Evolutionary conservation across 306 rosid species (phyloP), one percentile per base, ranked within the genome.

Genomic region (Gastrolobium villosum): DNA sequence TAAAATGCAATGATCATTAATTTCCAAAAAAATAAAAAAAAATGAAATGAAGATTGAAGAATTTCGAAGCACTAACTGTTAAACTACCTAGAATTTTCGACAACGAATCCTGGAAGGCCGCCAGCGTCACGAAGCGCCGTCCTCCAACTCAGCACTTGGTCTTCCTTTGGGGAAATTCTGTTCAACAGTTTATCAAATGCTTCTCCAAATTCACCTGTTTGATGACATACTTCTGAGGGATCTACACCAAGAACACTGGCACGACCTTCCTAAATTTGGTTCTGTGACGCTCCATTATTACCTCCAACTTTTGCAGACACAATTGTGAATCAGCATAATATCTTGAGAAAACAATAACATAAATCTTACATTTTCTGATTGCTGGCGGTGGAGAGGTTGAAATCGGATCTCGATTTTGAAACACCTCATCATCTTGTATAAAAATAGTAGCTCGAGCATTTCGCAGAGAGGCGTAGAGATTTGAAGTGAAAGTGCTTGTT

Each of bases 231-330:
- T 28, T 54, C 7, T 0, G 74, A 40, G 14, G 81, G 81, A 40
- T 28, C 20, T 2, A 65, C 67, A 8, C 6, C 13, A 2, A 74
- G 70, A 60, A 74, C 46, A 74, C 46, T 0, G 81, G 81, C 2
- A 77, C 6, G 8, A 77, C 74, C 30, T 40, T n/a, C 45, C 14
- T 66, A 0, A 45, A 28, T n/a, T 0, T 34, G 62, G 43, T 39
- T 66, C 55, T 65, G 35, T 6, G 57, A 32, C 62, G 32, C 28
- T 40, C 34, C 68, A 56, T 73, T 26, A 73, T 73, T 31, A 28
- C 41, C 30, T 14, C 13, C 40, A 72, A 6, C 37, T 52, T 55
- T 15, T 30, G 34, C 11, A 76, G 14, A 54, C n/a, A n/a, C n/a
- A n/a, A n/a, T n/a, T n/a, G n/a, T n/a, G n/a, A n/a, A n/a, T n/a